These are phyloP conservation scores for Solanum pinnatisectum DNA, from an alignment of 257 asterid genomes.

Conservation along the genomic window DNA sequence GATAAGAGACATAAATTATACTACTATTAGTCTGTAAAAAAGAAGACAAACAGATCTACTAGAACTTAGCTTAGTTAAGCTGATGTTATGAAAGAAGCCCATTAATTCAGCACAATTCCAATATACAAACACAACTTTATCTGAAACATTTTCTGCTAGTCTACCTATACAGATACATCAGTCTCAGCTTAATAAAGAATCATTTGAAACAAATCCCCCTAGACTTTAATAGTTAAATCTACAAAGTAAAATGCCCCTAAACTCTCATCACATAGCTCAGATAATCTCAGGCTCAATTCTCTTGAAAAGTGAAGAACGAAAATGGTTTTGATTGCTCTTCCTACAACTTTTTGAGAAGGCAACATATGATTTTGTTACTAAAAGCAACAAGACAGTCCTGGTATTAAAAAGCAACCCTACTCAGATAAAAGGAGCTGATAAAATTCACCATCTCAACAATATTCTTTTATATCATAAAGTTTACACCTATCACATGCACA, in stretches of 20 bases:
- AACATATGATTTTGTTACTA: background rate
- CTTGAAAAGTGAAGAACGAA: background rate
- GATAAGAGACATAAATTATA: background rate
- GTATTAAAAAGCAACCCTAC: background rate
- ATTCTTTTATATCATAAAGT: background rate
- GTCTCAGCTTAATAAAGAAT: background rate
- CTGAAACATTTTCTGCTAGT: background rate
- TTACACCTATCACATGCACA: background rate
- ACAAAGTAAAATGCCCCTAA: background rate
- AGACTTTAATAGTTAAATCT: background rate
- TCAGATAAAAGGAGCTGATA: background rate
- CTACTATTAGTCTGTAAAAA: background rate
- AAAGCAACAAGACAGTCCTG: background rate
- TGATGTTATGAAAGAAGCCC: background rate
- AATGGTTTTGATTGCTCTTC: background rate
- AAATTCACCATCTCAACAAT: background rate
- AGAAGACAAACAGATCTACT: background rate
- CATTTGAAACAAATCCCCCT: background rate
- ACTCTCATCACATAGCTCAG: background rate
- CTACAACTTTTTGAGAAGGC: background rate
- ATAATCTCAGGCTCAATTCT: background rate
- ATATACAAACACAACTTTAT: background rate
- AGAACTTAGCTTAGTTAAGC: background rate
- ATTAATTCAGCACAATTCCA: background rate
- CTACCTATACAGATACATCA: background rate